A percentile compares a stretch with the other conserved stretches of the same genome.
phyloP scores from a whole-genome alignment of 2,329 filamentous ascomycete genomes.

The Fusarium metavorans region DNA sequence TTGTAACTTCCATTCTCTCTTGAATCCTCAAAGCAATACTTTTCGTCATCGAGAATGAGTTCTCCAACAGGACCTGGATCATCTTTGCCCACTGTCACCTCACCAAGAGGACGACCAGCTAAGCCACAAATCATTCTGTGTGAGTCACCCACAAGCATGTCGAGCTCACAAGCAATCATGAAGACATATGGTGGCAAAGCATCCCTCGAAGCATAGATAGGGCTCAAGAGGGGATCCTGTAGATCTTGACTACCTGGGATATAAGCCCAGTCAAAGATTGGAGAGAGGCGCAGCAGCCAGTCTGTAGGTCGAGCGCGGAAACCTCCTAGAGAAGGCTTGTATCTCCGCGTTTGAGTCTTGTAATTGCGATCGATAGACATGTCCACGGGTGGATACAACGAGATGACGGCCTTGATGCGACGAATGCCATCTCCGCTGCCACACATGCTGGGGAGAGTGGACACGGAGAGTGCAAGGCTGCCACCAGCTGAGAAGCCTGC shows the following conservation, averaged over 20 bases:
- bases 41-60: slow-evolving; percentile 25
- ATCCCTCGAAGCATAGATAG: slow-evolving; percentile 10
- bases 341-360: slow-evolving; percentile 16
- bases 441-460: slow-evolving; percentile 18
- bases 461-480: slow-evolving; percentile 14
- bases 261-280: slow-evolving; percentile 27
- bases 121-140: slow-evolving; percentile 23
- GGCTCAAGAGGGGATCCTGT: slow-evolving; percentile 15
- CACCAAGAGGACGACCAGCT: neutral
- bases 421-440: slow-evolving; percentile 23
- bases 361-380: slow-evolving; percentile 10
- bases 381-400: slow-evolving; percentile 12
- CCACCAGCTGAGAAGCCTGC: slow-evolving; percentile 23
- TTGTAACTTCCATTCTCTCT: neutral
- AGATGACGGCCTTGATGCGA: slow-evolving; percentile 7
- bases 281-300: slow-evolving; percentile 2
- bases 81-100: slow-evolving; percentile 6
- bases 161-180: slow-evolving; percentile 16
- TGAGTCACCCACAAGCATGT: slow-evolving; percentile 17
- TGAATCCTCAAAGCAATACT: slow-evolving; percentile 13
- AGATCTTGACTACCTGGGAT: slow-evolving; percentile 4
- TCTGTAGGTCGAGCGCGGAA: slow-evolving; percentile 13
- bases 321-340: slow-evolving; percentile 10
- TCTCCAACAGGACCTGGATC: neutral
- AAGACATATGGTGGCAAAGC: slow-evolving; percentile 8